Evolutionary conservation across 2,329 filamentous ascomycete species (phyloP), one percentile per base, ranked within the genome.

Genomic region (Aspergillus fructus): DNA sequence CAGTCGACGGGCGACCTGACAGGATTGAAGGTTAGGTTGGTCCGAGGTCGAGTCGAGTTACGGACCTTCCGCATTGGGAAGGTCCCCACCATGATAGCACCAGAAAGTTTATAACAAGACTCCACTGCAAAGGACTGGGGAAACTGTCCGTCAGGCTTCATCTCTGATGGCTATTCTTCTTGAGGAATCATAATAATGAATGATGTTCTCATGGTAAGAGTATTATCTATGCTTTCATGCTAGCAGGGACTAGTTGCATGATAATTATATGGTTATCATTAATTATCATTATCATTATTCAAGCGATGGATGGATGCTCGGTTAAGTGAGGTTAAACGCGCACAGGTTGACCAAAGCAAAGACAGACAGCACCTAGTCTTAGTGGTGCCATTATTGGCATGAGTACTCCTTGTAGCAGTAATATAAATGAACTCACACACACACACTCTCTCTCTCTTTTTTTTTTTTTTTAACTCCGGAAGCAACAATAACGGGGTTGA

Each of bases 61-160:
- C n/a, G 46, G 53, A 55, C 53, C 53, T 55, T 49, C 53, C 46
- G 47, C 24, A 55, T 55, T 43, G 37, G 53, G 53, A 19, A 55
- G 39, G 23, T 19, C 30, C 40, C 24, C 34, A 24, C 40, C 39
- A 6, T 30, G 51, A 53, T 46, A 53, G 42, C 51, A 47, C 23
- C 41, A 53, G 24, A 42, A 42, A 48, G 45, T 55, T 49, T 49
- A 55, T 55, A 55, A 42, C 7, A 23, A 12, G n/a, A 17, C 50
- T 49, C 41, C 49, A 51, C 47, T 39, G 7, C 21, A 27, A 37
- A 37, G 43, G 42, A 34, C 52, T 48, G 52, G 52, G 45, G 43
- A 47, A 52, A 54, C 48, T 53, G n/a, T 37, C 12, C 33, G 41
- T 17, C 34, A 37, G 42, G 8, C 37, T 51, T 24, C 49, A 48